These are phyloP conservation scores for Aspergillus steynii DNA, from an alignment of 495 filamentous ascomycete species.

Conservation along the genomic window DNA sequence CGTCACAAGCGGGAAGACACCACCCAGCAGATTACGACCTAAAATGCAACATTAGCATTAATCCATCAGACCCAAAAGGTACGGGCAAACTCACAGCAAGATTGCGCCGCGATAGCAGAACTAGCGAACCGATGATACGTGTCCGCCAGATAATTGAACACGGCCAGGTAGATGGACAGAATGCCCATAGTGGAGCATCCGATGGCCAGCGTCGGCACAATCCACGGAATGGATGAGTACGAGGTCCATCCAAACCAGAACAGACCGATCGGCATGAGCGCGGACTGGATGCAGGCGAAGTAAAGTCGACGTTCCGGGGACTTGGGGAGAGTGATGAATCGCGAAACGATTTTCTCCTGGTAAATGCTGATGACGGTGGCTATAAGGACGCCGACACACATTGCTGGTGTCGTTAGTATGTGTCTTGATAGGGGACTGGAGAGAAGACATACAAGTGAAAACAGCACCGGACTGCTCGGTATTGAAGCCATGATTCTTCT, in stretches of 20 bases:
- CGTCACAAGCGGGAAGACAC: slow-evolving; percentile 78
- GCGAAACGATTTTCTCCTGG: slow-evolving; percentile 58
- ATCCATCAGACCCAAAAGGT: background rate
- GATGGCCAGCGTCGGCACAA: slow-evolving; percentile 71
- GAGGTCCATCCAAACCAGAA: slow-evolving; percentile 85
- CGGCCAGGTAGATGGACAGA: slow-evolving; percentile 82
- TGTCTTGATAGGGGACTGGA: background rate
- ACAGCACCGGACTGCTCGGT: slow-evolving; percentile 67
- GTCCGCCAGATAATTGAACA: slow-evolving; percentile 95
- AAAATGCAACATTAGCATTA: slow-evolving; percentile 7
- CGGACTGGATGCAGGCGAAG: slow-evolving; percentile 73
- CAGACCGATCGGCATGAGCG: slow-evolving; percentile 69
- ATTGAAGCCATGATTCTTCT: slow-evolving; percentile 66
- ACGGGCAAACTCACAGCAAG: slow-evolving; percentile 53
- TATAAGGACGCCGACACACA: slow-evolving; percentile 66
- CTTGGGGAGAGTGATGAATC: slow-evolving; percentile 43
- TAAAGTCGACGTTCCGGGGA: slow-evolving; percentile 80
- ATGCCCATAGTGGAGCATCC: slow-evolving; percentile 83
- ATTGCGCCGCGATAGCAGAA: slow-evolving; percentile 86
- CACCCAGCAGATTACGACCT: slow-evolving; percentile 80
- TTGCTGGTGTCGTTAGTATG: slow-evolving; percentile 39
- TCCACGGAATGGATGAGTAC: slow-evolving; percentile 69
- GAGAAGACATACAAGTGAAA: slow-evolving; percentile 55
- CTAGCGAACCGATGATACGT: slow-evolving; percentile 82
- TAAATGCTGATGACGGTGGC: slow-evolving; percentile 74